Evolutionary conservation across 2,329 filamentous ascomycete species (phyloP).

Genomic region (Cryphonectria japonica): DNA sequence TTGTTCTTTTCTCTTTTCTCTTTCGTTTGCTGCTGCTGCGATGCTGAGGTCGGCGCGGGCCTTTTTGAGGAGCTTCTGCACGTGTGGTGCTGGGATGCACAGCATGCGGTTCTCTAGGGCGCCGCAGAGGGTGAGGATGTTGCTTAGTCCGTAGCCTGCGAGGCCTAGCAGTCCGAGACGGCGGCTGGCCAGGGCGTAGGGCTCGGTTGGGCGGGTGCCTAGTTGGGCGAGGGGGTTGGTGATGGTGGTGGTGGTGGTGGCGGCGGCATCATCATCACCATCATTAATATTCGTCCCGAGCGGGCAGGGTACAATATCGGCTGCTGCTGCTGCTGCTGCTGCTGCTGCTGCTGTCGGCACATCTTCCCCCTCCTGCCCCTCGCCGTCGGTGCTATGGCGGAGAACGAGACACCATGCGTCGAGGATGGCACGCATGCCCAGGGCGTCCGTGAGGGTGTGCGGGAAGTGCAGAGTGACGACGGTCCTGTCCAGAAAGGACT

Average conservation of each 20-base stretch:
- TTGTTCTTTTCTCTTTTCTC: too few relatives aligned
- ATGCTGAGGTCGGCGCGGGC: not conserved
- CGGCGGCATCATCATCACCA: too few relatives aligned
- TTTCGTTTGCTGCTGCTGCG: not conserved
- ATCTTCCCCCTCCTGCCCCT: conserved; percentile 33
- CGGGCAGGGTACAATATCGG: conserved; percentile 33
- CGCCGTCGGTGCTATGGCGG: conserved; percentile 30
- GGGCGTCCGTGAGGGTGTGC: conserved; percentile 47
- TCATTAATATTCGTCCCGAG: conserved; percentile 26
- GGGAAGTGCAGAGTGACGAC: conserved; percentile 45
- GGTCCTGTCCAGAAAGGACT: conserved; percentile 47
- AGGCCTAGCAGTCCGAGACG: conserved; percentile 33
- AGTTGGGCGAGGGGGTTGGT: conserved; percentile 38
- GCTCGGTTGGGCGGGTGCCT: conserved; percentile 33
- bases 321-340: too few relatives aligned
- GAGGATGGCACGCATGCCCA: conserved; percentile 43
- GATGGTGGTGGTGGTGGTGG: too few relatives aligned
- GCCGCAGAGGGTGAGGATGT: conserved; percentile 10
- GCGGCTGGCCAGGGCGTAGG: conserved; percentile 31
- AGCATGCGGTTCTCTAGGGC: conserved; percentile 18
- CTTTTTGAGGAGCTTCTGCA: not conserved
- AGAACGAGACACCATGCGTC: conserved; percentile 45
- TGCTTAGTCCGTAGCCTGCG: conserved; percentile 36
- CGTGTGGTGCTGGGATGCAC: conserved; percentile 19
- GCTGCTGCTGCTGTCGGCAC: too few relatives aligned